phyloP scores from a whole-genome alignment of 1,284 basidiomycete genomes.

The Chiua sp. region DNA sequence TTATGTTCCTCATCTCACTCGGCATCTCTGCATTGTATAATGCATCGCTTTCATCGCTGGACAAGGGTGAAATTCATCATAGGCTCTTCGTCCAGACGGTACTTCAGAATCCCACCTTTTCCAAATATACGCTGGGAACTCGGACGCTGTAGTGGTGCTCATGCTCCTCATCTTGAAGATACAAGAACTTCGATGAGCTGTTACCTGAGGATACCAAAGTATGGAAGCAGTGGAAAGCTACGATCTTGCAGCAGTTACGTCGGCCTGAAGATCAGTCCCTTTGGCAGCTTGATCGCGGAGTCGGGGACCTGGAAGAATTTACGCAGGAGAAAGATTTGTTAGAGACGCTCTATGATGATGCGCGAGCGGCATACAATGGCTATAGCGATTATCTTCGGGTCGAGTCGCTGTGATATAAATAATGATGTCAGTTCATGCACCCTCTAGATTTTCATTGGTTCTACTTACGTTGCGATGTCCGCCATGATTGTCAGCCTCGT shows the following conservation, averaged over 20 bases:
- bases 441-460: too few relatives aligned
- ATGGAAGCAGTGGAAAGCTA: slow-evolving; percentile 34
- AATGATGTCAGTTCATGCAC: too few relatives aligned
- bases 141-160: slow-evolving; percentile 37
- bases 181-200: slow-evolving; percentile 28
- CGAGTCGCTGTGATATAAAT: too few relatives aligned
- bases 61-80: slow-evolving; percentile 29
- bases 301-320: slow-evolving; percentile 32
- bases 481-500: too few relatives aligned
- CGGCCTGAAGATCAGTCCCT: slow-evolving; percentile 20
- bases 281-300: slow-evolving; percentile 23
- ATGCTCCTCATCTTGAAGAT: slow-evolving; percentile 35
- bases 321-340: slow-evolving; percentile 20
- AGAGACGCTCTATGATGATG: slow-evolving; percentile 27
- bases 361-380: slow-evolving; percentile 4
- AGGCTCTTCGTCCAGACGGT: too few relatives aligned
- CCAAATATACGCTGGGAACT: slow-evolving; percentile 36
- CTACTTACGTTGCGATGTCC: too few relatives aligned
- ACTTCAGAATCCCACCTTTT: slow-evolving; percentile 25
- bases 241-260: slow-evolving; percentile 21
- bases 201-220: slow-evolving; percentile 38
- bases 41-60: slow-evolving; percentile 35
- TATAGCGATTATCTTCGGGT: too few relatives aligned
- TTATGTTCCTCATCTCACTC: slow-evolving; percentile 36
- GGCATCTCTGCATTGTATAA: slow-evolving; percentile 37